These are phyloP conservation scores for Neonectria punicea DNA, from an alignment of 2,329 filamentous ascomycete genomes.

Conservation along the genomic window DNA sequence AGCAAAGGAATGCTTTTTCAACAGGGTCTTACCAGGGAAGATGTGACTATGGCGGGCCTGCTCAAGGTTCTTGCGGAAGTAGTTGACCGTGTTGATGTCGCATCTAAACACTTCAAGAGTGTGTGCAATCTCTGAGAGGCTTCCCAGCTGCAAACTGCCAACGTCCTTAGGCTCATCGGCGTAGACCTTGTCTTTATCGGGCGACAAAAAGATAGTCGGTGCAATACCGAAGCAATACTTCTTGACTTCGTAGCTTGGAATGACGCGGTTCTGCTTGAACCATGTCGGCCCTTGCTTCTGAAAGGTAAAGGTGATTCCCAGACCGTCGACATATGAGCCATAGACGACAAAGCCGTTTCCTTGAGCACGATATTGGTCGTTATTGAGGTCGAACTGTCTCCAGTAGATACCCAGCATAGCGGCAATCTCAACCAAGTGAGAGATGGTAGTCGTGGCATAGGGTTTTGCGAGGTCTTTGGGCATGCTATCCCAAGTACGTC, in stretches of 20 bases:
- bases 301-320: conserved; percentile 54
- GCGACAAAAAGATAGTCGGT: conserved; percentile 26
- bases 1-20: too few species aligned
- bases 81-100: too few species aligned
- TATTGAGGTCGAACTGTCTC: conserved; percentile 52
- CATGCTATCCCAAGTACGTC: too few species aligned
- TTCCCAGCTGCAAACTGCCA: too few species aligned
- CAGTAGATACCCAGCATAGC: conserved; percentile 54
- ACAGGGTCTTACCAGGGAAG: too few species aligned
- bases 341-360: conserved; percentile 50
- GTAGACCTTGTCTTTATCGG: too few species aligned
- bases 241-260: conserved; percentile 51
- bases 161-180: not conserved
- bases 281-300: conserved; percentile 42
- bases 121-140: too few species aligned
- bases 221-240: conserved; percentile 54
- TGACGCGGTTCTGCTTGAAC: conserved; percentile 50
- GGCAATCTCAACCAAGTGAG: conserved; percentile 49
- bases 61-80: too few species aligned
- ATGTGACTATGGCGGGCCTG: too few species aligned
- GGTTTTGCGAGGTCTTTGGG: conserved; percentile 31
- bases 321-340: conserved; percentile 45
- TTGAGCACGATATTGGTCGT: conserved; percentile 50
- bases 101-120: too few species aligned
- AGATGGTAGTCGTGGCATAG: conserved; percentile 51